Base-by-base conservation (phyloP, 2,329 filamentous ascomycete genomes). In the Ramichloridium luteum region DNA sequence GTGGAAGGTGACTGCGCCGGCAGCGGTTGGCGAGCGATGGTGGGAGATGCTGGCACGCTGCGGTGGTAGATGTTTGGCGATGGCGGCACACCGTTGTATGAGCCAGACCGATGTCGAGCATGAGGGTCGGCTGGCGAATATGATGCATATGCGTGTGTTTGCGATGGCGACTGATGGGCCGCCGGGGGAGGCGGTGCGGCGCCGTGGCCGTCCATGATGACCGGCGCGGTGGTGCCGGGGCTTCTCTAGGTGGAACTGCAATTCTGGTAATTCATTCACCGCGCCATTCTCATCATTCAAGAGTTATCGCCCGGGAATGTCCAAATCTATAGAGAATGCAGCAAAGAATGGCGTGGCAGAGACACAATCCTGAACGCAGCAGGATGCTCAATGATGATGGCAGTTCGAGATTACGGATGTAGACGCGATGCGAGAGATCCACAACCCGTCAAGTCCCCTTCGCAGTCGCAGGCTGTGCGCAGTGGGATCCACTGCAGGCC, bases 21-120 rank as follows among this genome's bases (percentile, higher is more conserved):
- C 26, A 45, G 41, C 17, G 57, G 59, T 27, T 60, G 52, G 39
- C 55, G 55, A 41, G 55, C 46, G 32, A 55, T 39, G 16, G 41
- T 49, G 10, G 58, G 55, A 25, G 57, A 55, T 26, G 50, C 35
- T 23, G 60, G 60, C 31, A 55, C 50, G 35, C 44, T 51, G 37
- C 41, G 45, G 39, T 49, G 47, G 22, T 47, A 43, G 20, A 23
- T 8, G 16, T 35, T 45, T 36, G 48, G 50, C 30, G 47, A 47
- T 26, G 41, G 47, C 22, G 47, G 45, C 18, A 42, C 31, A 27
- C 35, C 38, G 34, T 36, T 45, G 37, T 48, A 46, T n/a, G 49
- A 50, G 27, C 37, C 38, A 9, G 45, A 47, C 32, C 49, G 40
- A 38, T 43, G 52, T 45, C 46, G 54, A 41, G 46, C 52, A 43